Base-by-base conservation (phyloP, 306 rosid species). In the Astragalus glycyphyllos region DNA sequence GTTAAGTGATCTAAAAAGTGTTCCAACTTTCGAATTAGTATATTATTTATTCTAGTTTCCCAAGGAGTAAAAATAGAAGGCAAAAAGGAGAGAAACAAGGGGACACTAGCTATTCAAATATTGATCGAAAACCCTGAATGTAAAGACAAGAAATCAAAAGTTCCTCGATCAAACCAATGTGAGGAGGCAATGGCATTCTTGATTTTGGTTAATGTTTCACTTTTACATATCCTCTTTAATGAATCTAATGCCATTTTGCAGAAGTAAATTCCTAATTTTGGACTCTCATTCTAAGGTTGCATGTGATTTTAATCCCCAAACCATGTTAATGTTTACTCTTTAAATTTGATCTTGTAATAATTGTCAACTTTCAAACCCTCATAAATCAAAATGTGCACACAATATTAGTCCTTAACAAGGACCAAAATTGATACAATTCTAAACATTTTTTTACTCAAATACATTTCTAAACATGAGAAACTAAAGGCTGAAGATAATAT, bases 101-200 rank as follows among this genome's bases (percentile, higher is more conserved):
- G 65, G 62, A 77, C 84, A 83, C 7, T 26, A 74, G 58, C 83
- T 77, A 74, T 83, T 78, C 74, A 77, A 76, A 75, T 69, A 40
- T 75, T 63, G 71, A 69, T 79, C 0, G 45, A 72, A 72, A 41
- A 41, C 59, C 72, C 65, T 69, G 37, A 62, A 73, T 66, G 58
- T 69, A 66, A 80, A 49, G 90, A 87, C 90, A 84, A 40, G 74
- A 70, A 76, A 58, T 75, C 69, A 76, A 74, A 68, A 80, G 82
- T 69, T 83, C 86, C 86, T 85, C 79, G 92, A 58, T 77, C 0
- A 15, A 67, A 73, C 67, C 78, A 77, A 84, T 49, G 61, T 34
- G 72, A 73, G 81, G 84, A 68, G 78, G 76, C 85, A 75, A 59
- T 40, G 40, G 16, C 66, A 69, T 80, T 71, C 68, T 71, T 76